Evolutionary conservation across 2,329 filamentous ascomycete species (phyloP).

Genomic region (Fusarium lyarnte): DNA sequence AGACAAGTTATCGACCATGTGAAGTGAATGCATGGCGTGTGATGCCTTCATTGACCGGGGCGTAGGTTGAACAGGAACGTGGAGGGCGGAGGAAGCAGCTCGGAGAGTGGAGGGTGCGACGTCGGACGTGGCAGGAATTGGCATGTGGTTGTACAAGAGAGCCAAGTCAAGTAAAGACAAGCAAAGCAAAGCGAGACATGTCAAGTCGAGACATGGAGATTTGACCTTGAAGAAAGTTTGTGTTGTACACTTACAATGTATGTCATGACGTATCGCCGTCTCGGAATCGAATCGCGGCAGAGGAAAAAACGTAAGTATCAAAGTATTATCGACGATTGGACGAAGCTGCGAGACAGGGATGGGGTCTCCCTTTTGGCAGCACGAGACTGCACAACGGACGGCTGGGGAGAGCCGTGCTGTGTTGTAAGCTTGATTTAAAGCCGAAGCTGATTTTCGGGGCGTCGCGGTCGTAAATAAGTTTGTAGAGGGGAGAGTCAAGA

Average conservation of each 20-base stretch:
- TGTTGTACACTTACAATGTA: conserved; percentile 51
- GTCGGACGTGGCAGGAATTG: conserved; percentile 39
- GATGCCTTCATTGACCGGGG: conserved; percentile 32
- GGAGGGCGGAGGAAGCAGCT: conserved; percentile 28
- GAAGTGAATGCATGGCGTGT: conserved; percentile 35
- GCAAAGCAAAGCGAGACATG: not conserved
- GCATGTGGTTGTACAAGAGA: conserved; percentile 33
- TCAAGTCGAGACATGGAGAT: conserved; percentile 17
- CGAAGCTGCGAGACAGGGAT: conserved; percentile 21
- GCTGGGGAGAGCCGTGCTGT: not conserved
- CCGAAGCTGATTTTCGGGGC: conserved; percentile 23
- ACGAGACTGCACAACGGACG: conserved; percentile 17
- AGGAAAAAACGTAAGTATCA: not conserved
- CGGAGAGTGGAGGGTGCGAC: conserved; percentile 31
- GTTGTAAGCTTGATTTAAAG: conserved; percentile 18
- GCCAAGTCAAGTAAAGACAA: not conserved
- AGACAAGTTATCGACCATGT: conserved; percentile 26
- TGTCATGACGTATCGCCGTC: conserved; percentile 50
- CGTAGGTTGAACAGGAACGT: conserved; percentile 34
- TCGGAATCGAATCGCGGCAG: conserved; percentile 31
- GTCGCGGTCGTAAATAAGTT: not conserved
- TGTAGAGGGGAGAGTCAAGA: not conserved
- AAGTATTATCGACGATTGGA: conserved; percentile 34
- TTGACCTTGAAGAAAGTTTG: conserved; percentile 25
- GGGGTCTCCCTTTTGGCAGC: conserved; percentile 25